Base-by-base conservation (phyloP, 495 filamentous ascomycete genomes). In the Neurospora sp. region DNA sequence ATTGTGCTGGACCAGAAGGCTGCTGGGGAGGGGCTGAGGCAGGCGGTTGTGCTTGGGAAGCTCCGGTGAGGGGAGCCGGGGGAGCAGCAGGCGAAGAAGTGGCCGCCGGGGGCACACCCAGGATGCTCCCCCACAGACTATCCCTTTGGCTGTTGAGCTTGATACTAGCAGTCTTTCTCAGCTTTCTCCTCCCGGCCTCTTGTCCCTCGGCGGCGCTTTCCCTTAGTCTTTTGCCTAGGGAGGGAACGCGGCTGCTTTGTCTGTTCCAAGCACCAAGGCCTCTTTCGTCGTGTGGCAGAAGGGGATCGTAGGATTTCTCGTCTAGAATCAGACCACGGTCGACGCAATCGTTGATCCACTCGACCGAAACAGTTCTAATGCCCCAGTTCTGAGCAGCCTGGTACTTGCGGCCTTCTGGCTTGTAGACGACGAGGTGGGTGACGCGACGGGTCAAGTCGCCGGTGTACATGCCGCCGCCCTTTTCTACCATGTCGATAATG, bases 261-360 rank as follows among this genome's bases (percentile, higher is more conserved):
- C 87, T 86, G 78, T 89, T 90, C 92, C 93, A 96, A 69, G 96
- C 95, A 7, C 90, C 92, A 8, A 83, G 83, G 0, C 96, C 96
- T 76, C 93, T 89, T 77, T 93, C 83, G 74, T 91, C 89, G 12
- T 74, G 68, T 8, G 93, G 89, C 12, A 94, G 73, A 40, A 83
- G 80, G 2, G 93, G 94, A 78, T 96, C 89, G 79, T 97, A 99
- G 72, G 88, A 87, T 12, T 84, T 84, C 77, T 97, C 96, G 39
- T 97, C 91, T 31, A 99, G 84, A 3, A 92, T 90, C 93, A 99
- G 94, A n/a, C 96, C 96, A 71, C 96, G 89, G 75, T 93, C 90
- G 71, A 96, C 75, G 77, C 94, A 94, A 73, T 98, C 90, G 37
- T 88, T 82, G 65, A 98, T 86, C 96, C 96, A 99, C 79, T 97